Base-by-base conservation (phyloP, 768 basidiomycete genomes). In the Tylopilus sp. region DNA sequence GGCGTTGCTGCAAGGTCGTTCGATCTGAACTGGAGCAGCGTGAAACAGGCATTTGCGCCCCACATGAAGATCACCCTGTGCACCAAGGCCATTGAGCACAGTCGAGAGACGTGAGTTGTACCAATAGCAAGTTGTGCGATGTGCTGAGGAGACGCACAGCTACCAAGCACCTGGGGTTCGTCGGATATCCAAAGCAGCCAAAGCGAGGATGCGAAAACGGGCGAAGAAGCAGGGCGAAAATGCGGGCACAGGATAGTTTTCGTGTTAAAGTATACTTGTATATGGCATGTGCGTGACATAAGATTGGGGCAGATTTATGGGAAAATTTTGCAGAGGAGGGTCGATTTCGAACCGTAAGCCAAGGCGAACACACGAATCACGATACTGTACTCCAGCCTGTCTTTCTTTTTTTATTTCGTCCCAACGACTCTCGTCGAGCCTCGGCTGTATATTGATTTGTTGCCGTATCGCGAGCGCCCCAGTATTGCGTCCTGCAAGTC, bases 1-100 rank as follows among this genome's bases (percentile, higher is more conserved):
- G 47, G 39, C 41, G 13, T 4, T 30, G 6, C 12, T 23, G 21
- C 36, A 23, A 40, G 4, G 50, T 49, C 10, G n/a, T 43, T 28
- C 43, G 40, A 44, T 40, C 17, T 38, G 28, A 44, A 52, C 26
- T 6, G 22, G 23, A 13, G 17, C 9, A 88, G 86, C 57, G 63
- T 77, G 18, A 78, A 79, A 53, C 75, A 75, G 57, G 77, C 75
- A 7, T 78, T 79, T 56, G 80, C 78, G 3, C 81, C 87, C 1
- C 87, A 78, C 50, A 86, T 91, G 82, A 81, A 77, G 53, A 71
- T 91, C 51, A 89, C 84, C 0, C 69, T 91, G 0, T 82, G 80
- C 13, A 69, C 71, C 22, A 58, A 58, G 46, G 71, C 78, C 48
- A 64, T 81, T 0, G 71, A 74, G 7, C 67, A 72, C 17, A 60